phyloP scores from a whole-genome alignment of 1,284 basidiomycete species.

The Apiotrichum veenhuisii region DNA sequence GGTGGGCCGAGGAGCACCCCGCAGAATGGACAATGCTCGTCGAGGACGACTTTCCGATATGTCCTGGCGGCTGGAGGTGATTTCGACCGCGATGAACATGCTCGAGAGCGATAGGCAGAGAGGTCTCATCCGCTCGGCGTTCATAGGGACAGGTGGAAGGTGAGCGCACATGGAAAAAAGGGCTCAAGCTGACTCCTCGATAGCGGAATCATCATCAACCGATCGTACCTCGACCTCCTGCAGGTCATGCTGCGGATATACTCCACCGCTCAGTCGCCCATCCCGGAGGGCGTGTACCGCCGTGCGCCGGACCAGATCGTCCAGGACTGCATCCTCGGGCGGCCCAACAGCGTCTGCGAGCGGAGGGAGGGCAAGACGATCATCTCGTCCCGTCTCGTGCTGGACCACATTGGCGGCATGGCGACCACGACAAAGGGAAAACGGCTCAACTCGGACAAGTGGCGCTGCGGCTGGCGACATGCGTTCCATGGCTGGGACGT shows the following conservation, averaged over 20 bases:
- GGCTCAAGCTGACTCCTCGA: too few species aligned
- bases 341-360: conserved; percentile 4
- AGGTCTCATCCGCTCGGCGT: conserved; percentile 4
- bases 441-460: conserved; percentile 17
- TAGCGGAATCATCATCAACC: conserved; percentile 17
- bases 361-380: not conserved
- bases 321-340: conserved; percentile 14
- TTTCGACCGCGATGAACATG: conserved; percentile 11
- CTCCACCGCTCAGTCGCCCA: not conserved
- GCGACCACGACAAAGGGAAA: conserved; percentile 17
- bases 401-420: conserved; percentile 24
- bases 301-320: conserved; percentile 15
- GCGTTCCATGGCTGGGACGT: conserved; percentile 12
- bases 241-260: conserved; percentile 2
- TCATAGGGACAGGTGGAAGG: conserved; percentile 15
- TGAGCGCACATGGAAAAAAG: too few species aligned
- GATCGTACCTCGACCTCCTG: conserved; percentile 11
- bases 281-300: conserved; percentile 1
- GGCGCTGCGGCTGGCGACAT: conserved; percentile 21
- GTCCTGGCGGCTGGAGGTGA: conserved; percentile 12
- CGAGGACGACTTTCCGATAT: conserved; percentile 22
- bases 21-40: conserved; percentile 22
- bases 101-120: conserved; percentile 7
- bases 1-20: not conserved
- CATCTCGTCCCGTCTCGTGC: conserved; percentile 13